These are phyloP conservation scores for Chrysoporthe austroafricana DNA, from an alignment of 2,329 filamentous ascomycete genomes.

Conservation along the genomic window DNA sequence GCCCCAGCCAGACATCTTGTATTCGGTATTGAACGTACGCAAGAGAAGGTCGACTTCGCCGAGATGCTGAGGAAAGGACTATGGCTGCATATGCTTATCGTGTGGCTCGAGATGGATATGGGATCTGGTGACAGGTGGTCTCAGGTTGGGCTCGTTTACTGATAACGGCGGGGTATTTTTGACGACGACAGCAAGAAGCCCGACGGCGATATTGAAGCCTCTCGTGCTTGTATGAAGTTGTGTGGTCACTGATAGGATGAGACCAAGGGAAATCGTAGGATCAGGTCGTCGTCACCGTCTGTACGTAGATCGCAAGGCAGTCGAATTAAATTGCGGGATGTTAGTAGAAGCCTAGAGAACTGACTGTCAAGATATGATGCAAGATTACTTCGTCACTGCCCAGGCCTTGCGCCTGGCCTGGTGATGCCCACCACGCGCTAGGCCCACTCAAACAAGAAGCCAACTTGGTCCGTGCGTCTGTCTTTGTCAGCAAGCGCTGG, in stretches of 20 bases:
- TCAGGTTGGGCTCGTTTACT: conserved; percentile 9
- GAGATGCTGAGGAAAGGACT: neutral
- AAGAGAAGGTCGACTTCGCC: neutral
- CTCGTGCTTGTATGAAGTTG: conserved; percentile 7
- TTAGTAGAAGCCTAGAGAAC: conserved; percentile 25
- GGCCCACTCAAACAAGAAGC: conserved; percentile 4
- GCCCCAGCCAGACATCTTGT: conserved; percentile 57
- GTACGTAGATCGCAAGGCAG: conserved; percentile 21
- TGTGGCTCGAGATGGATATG: neutral
- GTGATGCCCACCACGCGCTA: conserved; percentile 16
- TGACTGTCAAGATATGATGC: conserved; percentile 28
- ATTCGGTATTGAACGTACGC: neutral
- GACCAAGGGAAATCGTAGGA: neutral
- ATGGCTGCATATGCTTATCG: conserved; percentile 22
- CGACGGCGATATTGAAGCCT: neutral
- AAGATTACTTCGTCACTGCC: conserved; percentile 26
- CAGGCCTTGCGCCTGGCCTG: conserved; percentile 18
- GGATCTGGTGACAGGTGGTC: conserved; percentile 20
- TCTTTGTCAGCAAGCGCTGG: neutral
- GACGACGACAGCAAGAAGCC: conserved; percentile 1
- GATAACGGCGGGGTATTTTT: conserved; percentile 23
- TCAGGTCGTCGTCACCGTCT: conserved; percentile 21
- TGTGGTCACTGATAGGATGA: neutral
- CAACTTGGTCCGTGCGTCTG: conserved; percentile 15
- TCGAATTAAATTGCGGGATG: conserved; percentile 4